A percentile compares a stretch with the other conserved stretches of the same genome.
Evolutionary conservation across 345 rosid genomes (phyloP).

Genomic region (Moricandia arvensis): DNA sequence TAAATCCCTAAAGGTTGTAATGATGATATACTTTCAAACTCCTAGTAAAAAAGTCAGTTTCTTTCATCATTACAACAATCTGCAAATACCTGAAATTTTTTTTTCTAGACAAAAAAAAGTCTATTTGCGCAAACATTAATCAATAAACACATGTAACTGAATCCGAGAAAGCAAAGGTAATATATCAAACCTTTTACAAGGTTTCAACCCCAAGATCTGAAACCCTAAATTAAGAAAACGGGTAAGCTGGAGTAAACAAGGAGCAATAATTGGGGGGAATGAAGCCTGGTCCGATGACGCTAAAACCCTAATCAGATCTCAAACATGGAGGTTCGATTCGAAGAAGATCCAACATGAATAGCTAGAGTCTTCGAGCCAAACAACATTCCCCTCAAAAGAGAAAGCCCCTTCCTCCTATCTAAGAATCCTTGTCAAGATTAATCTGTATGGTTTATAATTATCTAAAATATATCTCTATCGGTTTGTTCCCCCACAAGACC

Average conservation of each 20-base stretch:
- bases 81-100: conserved; percentile 29
- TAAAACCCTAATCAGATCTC: conserved; percentile 36
- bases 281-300: conserved; percentile 99
- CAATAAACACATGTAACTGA: background rate
- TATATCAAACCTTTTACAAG: conserved; percentile 39
- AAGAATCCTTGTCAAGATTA: background rate
- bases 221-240: conserved; percentile 12
- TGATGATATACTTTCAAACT: conserved; percentile 44
- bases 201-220: conserved; percentile 6
- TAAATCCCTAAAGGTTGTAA: conserved; percentile 37
- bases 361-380: conserved; percentile 85
- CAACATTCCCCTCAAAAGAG: conserved; percentile 90
- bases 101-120: conserved; percentile 12
- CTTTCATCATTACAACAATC: conserved; percentile 67
- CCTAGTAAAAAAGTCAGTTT: conserved; percentile 43
- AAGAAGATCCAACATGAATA: conserved; percentile 24
- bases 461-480: conserved; percentile 7
- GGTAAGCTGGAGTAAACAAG: conserved; percentile 12
- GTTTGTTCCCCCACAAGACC: conserved; percentile 54
- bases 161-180: background rate
- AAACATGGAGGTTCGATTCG: background rate
- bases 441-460: conserved; percentile 22
- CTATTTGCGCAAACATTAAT: background rate
- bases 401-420: conserved; percentile 39
- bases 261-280: conserved; percentile 92